Evolutionary conservation across 2,329 filamentous ascomycete species (phyloP).

Genomic region (Colletotrichum falcatum): DNA sequence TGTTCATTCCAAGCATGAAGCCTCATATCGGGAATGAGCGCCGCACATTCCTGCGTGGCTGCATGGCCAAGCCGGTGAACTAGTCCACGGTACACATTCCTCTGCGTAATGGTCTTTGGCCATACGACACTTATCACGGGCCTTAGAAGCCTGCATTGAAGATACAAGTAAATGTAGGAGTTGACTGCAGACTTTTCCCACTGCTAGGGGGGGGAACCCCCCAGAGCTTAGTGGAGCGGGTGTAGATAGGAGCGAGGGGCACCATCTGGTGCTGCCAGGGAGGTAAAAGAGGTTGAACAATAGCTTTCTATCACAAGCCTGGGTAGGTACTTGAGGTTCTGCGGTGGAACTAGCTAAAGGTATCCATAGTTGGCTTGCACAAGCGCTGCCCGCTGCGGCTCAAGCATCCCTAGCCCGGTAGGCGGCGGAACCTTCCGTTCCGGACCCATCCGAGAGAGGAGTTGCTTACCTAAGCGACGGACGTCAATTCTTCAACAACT

Average conservation of each 20-base stretch:
- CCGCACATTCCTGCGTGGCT: not conserved
- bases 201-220: not conserved
- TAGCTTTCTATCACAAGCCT: not conserved
- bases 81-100: not conserved
- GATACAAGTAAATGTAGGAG: not conserved
- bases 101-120: not conserved
- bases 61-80: constrained; percentile 1
- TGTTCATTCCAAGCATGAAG: not conserved
- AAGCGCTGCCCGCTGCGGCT: too few species aligned
- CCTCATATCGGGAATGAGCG: constrained; percentile 2
- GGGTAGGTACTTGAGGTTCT: not conserved
- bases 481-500: constrained; percentile 26
- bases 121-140: not conserved
- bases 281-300: not conserved
- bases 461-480: constrained; percentile 39
- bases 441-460: not conserved
- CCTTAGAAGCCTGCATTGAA: not conserved
- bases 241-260: not conserved
- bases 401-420: constrained; percentile 7
- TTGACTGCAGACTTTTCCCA: not conserved
- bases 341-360: not conserved
- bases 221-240: not conserved
- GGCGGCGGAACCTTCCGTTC: constrained; percentile 32
- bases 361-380: too few species aligned
- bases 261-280: not conserved